Evolutionary conservation across 1,284 basidiomycete genomes (phyloP).

Genomic region (Fomitopsis palustris): DNA sequence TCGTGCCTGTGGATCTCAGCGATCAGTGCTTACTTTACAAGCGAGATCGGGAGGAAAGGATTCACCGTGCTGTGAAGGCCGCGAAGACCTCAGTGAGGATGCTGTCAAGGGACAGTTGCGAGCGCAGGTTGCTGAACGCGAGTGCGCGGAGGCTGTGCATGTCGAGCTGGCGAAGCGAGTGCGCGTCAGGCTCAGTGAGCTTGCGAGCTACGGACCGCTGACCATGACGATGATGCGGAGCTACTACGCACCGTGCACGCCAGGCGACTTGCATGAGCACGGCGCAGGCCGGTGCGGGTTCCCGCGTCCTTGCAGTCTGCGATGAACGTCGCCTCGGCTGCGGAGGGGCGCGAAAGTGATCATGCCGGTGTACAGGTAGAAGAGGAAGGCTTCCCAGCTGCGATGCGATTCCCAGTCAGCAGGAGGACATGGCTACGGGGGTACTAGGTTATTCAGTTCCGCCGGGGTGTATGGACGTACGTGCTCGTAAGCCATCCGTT

Average conservation of each 20-base stretch:
- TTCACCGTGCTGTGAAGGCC: background rate
- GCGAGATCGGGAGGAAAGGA: background rate
- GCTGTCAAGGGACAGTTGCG: background rate
- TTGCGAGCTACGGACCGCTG: no score
- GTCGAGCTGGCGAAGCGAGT: background rate
- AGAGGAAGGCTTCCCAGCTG: conserved; percentile 20
- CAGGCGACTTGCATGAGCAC: conserved; percentile 19
- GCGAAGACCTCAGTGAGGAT: background rate
- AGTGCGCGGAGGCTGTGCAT: background rate
- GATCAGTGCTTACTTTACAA: background rate
- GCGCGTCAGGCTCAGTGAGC: background rate
- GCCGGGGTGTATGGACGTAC: no score
- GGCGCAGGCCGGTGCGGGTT: conserved; percentile 7
- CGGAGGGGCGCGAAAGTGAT: conserved; percentile 19
- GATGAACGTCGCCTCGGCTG: conserved; percentile 8
- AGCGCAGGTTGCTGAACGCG: background rate
- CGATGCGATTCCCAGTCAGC: no score
- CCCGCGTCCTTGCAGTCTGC: background rate
- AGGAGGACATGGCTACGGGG: no score
- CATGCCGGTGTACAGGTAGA: conserved; percentile 18
- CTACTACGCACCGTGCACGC: conserved; percentile 12
- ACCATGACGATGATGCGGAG: no score
- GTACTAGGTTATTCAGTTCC: no score
- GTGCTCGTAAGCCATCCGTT: no score
- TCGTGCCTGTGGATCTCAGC: background rate